These are phyloP conservation scores for Actinidia chinensis DNA, from an alignment of 179 eudicot species.

Conservation along the genomic window DNA sequence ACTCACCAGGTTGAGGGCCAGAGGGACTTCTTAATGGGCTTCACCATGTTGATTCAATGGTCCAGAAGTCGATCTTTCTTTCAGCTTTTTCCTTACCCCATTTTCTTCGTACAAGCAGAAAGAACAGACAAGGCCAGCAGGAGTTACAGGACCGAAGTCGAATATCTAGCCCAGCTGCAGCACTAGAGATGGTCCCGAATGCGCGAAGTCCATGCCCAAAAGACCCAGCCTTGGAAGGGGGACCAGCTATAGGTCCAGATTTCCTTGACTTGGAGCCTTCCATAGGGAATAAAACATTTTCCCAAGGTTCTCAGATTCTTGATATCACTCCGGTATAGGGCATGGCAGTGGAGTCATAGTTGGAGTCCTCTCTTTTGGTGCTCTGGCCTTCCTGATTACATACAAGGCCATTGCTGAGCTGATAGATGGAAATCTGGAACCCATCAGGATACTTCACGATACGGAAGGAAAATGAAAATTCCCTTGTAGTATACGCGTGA, in stretches of 20 bases:
- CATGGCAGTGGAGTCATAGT: constrained; percentile 88
- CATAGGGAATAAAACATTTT: constrained; percentile 82
- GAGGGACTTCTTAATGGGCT: constrained; percentile 86
- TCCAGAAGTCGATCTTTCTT: constrained; percentile 85
- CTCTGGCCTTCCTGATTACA: constrained; percentile 90
- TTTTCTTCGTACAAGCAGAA: constrained; percentile 59
- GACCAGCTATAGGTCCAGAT: constrained; percentile 77
- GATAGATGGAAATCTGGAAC: constrained; percentile 87
- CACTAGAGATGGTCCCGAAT: constrained; percentile 79
- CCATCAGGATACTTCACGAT: constrained; percentile 44
- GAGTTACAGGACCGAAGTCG: constrained; percentile 45
- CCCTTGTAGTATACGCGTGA: not conserved
- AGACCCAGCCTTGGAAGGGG: constrained; percentile 76
- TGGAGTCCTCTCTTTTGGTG: constrained; percentile 91
- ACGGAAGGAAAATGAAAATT: not conserved
- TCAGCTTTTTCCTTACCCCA: no score
- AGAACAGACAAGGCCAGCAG: constrained; percentile 56
- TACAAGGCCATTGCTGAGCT: constrained; percentile 90
- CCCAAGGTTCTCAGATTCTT: constrained; percentile 97
- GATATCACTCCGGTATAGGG: constrained; percentile 91
- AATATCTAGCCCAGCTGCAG: constrained; percentile 57
- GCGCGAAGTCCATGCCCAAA: constrained; percentile 75
- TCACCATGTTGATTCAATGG: constrained; percentile 93
- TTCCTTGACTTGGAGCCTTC: constrained; percentile 84
- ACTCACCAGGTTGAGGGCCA: constrained; percentile 85